Conservation (phyloP, 108 stramenopile genomes). For the Tribonema minus region DNA sequence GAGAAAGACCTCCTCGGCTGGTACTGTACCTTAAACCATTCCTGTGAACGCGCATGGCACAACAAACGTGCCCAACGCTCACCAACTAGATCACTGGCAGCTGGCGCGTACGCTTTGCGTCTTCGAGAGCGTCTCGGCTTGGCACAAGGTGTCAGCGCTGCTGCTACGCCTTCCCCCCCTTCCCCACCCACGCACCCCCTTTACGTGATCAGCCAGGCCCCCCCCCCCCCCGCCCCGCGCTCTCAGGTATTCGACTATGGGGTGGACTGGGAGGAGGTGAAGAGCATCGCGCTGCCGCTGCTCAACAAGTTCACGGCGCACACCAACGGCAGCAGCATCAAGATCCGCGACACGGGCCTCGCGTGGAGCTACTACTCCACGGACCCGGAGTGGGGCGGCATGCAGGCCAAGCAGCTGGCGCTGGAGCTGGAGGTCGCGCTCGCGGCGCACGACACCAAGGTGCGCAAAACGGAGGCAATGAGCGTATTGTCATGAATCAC, state of each 20-base stretch:
- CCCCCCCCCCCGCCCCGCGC: background rate
- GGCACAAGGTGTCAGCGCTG: conserved; percentile 1
- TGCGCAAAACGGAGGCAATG: no score
- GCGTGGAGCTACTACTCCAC: conserved; percentile 96
- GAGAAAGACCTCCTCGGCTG: no score
- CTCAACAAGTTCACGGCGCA: conserved; percentile 83
- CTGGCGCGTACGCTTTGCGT: no score
- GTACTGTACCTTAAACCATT: no score
- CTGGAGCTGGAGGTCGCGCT: conserved; percentile 80
- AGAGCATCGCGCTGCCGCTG: conserved; percentile 71
- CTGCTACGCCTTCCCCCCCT: no score
- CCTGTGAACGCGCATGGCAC: no score
- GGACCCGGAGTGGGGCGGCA: conserved; percentile 97
- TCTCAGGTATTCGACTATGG: conserved; percentile 71
- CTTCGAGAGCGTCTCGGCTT: no score
- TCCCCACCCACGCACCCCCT: no score
- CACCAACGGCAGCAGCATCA: conserved; percentile 49
- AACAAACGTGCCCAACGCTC: no score
- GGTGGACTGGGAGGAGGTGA: conserved; percentile 77
- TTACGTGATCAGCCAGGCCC: background rate
- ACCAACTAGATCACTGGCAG: no score
- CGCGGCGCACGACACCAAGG: conserved; percentile 79
- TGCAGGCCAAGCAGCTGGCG: conserved; percentile 85
- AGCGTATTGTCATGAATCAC: no score
- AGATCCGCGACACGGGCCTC: conserved; percentile 68